Conservation (phyloP, 768 basidiomycete genomes). For the Boletus sensibilis region DNA sequence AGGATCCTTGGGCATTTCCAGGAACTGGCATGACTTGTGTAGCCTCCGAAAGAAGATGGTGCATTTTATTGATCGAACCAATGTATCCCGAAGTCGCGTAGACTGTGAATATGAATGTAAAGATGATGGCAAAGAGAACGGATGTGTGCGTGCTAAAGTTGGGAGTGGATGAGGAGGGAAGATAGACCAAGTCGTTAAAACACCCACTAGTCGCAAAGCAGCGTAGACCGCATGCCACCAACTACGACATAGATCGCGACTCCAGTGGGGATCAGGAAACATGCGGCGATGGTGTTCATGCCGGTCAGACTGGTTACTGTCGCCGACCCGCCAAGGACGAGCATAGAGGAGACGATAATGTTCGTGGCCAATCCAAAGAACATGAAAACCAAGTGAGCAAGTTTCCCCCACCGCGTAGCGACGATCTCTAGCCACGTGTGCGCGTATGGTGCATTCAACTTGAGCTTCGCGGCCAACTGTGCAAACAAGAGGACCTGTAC, state of each 20-base stretch:
- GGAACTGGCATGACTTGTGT: conserved; percentile 56
- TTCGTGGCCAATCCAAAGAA: conserved; percentile 93
- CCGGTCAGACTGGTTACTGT: conserved; percentile 88
- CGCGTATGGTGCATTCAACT: conserved; percentile 84
- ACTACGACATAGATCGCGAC: conserved; percentile 88
- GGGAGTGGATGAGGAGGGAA: neutral
- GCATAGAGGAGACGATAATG: conserved; percentile 87
- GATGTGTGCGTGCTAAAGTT: conserved; percentile 73
- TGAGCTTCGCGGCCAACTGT: conserved; percentile 86
- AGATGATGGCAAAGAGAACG: conserved; percentile 84
- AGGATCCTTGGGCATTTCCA: conserved; percentile 85
- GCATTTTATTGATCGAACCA: conserved; percentile 76
- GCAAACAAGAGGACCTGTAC: conserved; percentile 92
- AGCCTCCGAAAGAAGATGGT: conserved; percentile 67
- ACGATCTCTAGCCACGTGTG: conserved; percentile 91
- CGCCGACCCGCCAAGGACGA: conserved; percentile 77
- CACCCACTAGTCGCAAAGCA: conserved; percentile 84
- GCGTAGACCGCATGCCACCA: conserved; percentile 83
- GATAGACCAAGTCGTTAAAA: neutral
- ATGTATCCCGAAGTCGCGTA: conserved; percentile 80
- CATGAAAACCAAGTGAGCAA: conserved; percentile 82
- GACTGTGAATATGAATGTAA: conserved; percentile 73
- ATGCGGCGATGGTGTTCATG: conserved; percentile 87
- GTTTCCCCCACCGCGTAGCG: conserved; percentile 71
- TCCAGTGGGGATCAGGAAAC: conserved; percentile 86